These are phyloP conservation scores for Wickerhamomyces kurtzmanii DNA, from an alignment of 805 yeast genomes.

Conservation along the genomic window DNA sequence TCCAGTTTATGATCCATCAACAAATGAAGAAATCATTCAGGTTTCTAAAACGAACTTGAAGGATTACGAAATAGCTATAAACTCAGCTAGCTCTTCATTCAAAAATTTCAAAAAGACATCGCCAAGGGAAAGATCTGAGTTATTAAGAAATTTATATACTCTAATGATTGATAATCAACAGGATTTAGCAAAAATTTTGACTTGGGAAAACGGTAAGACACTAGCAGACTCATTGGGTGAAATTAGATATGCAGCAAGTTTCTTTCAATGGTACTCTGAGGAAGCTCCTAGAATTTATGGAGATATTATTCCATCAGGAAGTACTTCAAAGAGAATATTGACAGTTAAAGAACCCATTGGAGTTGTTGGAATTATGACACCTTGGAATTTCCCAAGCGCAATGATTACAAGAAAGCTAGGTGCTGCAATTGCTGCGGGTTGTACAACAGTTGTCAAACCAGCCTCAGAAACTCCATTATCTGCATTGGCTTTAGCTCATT, in stretches of 20 bases:
- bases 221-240: slow-evolving; percentile 66
- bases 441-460: slow-evolving; percentile 70
- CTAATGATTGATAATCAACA: slow-evolving; percentile 47
- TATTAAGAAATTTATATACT: slow-evolving; percentile 41
- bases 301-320: slow-evolving; percentile 44
- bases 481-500: slow-evolving; percentile 56
- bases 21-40: slow-evolving; percentile 33
- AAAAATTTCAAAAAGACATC: slow-evolving; percentile 38
- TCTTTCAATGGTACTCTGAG: slow-evolving; percentile 75
- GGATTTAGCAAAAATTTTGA: slow-evolving; percentile 56
- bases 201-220: slow-evolving; percentile 72
- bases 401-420: slow-evolving; percentile 70
- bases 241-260: slow-evolving; percentile 53
- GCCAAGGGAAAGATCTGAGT: slow-evolving; percentile 43
- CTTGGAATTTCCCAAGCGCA: slow-evolving; percentile 81
- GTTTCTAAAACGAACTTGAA: slow-evolving; percentile 42
- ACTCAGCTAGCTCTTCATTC: slow-evolving; percentile 45
- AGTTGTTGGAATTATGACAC: slow-evolving; percentile 69
- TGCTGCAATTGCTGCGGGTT: slow-evolving; percentile 74
- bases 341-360: slow-evolving; percentile 71
- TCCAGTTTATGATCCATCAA: slow-evolving; percentile 57
- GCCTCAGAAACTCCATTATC: slow-evolving; percentile 69
- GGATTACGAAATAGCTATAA: slow-evolving; percentile 42
- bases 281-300: slow-evolving; percentile 69
- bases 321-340: slow-evolving; percentile 36